These are phyloP conservation scores for Hevea brasiliensis DNA, from an alignment of 345 rosid species.

Conservation along the genomic window DNA sequence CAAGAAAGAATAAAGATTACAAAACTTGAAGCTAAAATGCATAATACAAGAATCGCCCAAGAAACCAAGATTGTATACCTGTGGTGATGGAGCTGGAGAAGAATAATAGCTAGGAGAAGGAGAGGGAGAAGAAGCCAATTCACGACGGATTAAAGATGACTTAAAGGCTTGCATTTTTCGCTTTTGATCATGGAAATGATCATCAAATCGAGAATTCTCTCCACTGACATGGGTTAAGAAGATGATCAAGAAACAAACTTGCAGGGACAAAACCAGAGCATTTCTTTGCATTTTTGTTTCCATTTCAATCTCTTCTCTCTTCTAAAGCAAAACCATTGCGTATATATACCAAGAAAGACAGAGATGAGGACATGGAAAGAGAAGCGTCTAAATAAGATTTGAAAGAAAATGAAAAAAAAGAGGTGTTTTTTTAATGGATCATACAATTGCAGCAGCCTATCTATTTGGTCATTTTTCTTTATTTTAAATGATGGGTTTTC, in stretches of 20 bases:
- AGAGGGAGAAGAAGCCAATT: slow-evolving; percentile 39
- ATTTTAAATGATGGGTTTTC: too few species aligned
- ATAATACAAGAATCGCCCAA: background rate
- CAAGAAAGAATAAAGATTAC: background rate
- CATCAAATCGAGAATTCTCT: background rate
- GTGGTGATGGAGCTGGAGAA: slow-evolving; percentile 36
- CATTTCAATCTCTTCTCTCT: background rate
- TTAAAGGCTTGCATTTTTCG: slow-evolving; percentile 48
- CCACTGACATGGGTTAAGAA: slow-evolving; percentile 19
- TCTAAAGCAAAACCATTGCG: background rate
- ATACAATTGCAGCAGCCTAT: slow-evolving; percentile 30
- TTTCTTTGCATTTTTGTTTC: slow-evolving; percentile 7
- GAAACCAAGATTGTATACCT: slow-evolving; percentile 26
- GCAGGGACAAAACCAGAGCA: slow-evolving; percentile 5
- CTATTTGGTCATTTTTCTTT: background rate
- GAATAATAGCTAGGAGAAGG: background rate
- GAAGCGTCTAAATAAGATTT: slow-evolving; percentile 43
- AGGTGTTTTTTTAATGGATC: slow-evolving; percentile 15
- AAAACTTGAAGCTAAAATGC: too few species aligned
- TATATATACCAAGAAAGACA: background rate
- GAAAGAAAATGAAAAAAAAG: slow-evolving; percentile 14
- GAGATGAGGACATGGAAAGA: slow-evolving; percentile 45
- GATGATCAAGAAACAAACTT: slow-evolving; percentile 2
- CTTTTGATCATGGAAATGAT: slow-evolving; percentile 28
- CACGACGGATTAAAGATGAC: slow-evolving; percentile 46